A percentile compares a stretch with the other conserved stretches of the same genome.
Conservation (phyloP, 306 rosid genomes). For the Lablab purpureus region DNA sequence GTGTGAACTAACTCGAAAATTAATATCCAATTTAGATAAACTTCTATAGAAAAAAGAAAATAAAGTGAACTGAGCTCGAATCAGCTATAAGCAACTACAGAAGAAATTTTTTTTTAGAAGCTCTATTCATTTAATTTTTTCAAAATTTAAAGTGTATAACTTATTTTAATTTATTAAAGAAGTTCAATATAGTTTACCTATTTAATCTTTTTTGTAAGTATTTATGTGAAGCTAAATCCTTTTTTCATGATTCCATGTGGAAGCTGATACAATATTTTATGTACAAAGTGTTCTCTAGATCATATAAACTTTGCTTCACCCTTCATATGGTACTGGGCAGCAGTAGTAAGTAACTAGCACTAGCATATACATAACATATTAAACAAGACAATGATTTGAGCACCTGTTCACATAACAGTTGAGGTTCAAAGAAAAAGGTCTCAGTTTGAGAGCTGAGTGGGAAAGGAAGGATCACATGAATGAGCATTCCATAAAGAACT, state of each 20-base stretch:
- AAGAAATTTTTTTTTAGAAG: not conserved
- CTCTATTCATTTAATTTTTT: not conserved
- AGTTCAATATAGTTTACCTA: not conserved
- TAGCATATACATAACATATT: slow-evolving; percentile 4
- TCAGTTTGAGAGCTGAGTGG: slow-evolving; percentile 29
- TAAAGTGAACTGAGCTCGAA: not conserved
- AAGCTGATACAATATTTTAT: slow-evolving; percentile 35
- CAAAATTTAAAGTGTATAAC: not conserved
- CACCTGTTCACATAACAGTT: slow-evolving; percentile 4
- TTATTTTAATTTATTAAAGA: not conserved
- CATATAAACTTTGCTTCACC: slow-evolving; percentile 20
- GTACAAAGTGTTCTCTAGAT: slow-evolving; percentile 37
- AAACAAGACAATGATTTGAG: slow-evolving; percentile 1
- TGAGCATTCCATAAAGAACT: slow-evolving; percentile 75
- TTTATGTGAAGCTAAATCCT: not conserved
- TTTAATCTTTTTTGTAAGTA: too few species aligned
- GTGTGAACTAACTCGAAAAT: too few species aligned
- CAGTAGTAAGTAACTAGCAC: not conserved
- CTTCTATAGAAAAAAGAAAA: too few species aligned
- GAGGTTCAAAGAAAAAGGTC: slow-evolving; percentile 6
- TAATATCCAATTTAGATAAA: too few species aligned
- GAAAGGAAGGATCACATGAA: slow-evolving; percentile 51
- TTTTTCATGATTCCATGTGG: not conserved
- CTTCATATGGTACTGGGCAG: not conserved
- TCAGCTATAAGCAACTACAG: not conserved